Evolutionary conservation across 2,329 filamentous ascomycete species (phyloP).

Genomic region (Podosphaera aphanis): DNA sequence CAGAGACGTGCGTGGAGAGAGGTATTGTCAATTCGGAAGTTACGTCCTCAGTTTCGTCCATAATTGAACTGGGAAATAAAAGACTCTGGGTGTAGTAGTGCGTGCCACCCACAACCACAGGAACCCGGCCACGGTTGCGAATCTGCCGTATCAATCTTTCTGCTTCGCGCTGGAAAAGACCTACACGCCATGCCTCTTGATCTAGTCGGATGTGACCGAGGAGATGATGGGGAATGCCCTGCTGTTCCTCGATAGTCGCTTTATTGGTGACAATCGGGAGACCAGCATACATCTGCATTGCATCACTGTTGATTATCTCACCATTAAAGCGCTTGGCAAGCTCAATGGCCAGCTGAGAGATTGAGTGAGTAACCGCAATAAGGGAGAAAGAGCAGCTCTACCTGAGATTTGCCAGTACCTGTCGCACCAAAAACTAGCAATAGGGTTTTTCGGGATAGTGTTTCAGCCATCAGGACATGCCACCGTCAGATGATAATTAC

Average conservation of each 20-base stretch:
- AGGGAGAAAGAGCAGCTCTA: slow-evolving; percentile 17
- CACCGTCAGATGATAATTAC: too few species aligned
- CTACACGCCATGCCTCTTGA: slow-evolving; percentile 64
- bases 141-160: slow-evolving; percentile 53
- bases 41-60: slow-evolving; percentile 7
- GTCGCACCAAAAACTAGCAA: slow-evolving; percentile 73
- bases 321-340: slow-evolving; percentile 65
- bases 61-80: slow-evolving; percentile 45
- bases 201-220: slow-evolving; percentile 55
- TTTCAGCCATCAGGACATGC: slow-evolving; percentile 7
- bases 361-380: slow-evolving; percentile 3
- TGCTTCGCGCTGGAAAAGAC: slow-evolving; percentile 50
- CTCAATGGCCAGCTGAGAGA: slow-evolving; percentile 42
- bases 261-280: slow-evolving; percentile 93
- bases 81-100: slow-evolving; percentile 87
- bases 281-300: slow-evolving; percentile 90
- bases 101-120: slow-evolving; percentile 80
- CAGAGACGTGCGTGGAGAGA: slow-evolving; percentile 16
- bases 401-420: slow-evolving; percentile 81
- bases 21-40: slow-evolving; percentile 5
- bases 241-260: slow-evolving; percentile 48
- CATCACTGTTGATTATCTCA: slow-evolving; percentile 91
- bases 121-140: slow-evolving; percentile 50
- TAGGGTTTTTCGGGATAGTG: slow-evolving; percentile 31
- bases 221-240: slow-evolving; percentile 69